A percentile compares a stretch with the other conserved stretches of the same genome.
Conservation (phyloP, 345 rosid genomes). For the Acer negundo region DNA sequence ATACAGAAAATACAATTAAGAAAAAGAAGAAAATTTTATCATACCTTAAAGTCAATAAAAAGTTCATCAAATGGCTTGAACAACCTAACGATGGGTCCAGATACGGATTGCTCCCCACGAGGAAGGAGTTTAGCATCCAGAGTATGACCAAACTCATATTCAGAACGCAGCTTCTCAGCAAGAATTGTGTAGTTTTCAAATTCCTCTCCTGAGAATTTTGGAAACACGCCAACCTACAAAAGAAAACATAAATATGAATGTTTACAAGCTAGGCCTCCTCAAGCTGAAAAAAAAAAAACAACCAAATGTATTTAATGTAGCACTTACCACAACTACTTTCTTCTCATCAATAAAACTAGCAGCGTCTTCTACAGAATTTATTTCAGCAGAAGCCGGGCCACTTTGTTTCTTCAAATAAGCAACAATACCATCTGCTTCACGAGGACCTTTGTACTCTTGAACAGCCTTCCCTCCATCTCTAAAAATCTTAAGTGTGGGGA, state of each 20-base stretch:
- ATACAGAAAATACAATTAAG: background rate
- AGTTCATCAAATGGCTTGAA: conserved; percentile 97
- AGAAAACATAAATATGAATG: background rate
- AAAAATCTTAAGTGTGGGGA: conserved; percentile 84
- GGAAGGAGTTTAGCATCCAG: conserved; percentile 87
- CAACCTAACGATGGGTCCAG: conserved; percentile 89
- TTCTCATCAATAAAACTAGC: conserved; percentile 57
- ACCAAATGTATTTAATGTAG: background rate
- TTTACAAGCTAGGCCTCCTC: background rate
- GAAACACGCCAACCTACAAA: conserved; percentile 89
- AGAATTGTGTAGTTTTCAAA: conserved; percentile 65
- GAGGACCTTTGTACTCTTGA: conserved; percentile 97
- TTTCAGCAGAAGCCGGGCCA: conserved; percentile 88
- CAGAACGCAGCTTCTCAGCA: conserved; percentile 85
- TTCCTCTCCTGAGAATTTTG: conserved; percentile 84
- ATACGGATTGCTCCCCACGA: conserved; percentile 75
- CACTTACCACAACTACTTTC: conserved; percentile 71
- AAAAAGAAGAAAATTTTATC: background rate
- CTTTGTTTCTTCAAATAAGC: conserved; percentile 81
- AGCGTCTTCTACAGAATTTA: conserved; percentile 68
- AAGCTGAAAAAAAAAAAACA: background rate
- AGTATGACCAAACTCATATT: conserved; percentile 88
- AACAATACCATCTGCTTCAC: conserved; percentile 88
- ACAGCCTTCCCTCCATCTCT: conserved; percentile 75
- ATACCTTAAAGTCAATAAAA: conserved; percentile 79